These are phyloP conservation scores for Epichloe baconii DNA, from an alignment of 2,329 filamentous ascomycete species.

Conservation along the genomic window DNA sequence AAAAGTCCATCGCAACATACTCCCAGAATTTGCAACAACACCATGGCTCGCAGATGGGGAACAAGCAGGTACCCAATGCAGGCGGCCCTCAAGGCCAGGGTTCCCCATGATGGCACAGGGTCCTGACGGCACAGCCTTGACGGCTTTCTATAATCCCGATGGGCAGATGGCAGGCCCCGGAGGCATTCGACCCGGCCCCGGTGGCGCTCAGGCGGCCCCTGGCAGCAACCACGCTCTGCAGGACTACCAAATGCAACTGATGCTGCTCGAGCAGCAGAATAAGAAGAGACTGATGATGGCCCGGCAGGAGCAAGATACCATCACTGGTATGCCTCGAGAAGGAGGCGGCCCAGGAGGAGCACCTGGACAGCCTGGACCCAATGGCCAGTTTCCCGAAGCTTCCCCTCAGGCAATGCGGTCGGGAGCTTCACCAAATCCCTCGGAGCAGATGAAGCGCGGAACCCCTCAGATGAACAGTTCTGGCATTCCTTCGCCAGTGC, in stretches of 20 bases:
- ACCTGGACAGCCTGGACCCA: conserved; percentile 44
- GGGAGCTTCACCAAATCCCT: conserved; percentile 63
- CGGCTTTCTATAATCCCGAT: conserved; percentile 48
- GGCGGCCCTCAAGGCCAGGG: conserved; percentile 61
- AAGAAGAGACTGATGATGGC: conserved; percentile 80
- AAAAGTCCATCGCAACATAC: conserved; percentile 81
- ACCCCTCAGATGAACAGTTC: conserved; percentile 60
- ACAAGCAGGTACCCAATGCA: conserved; percentile 64
- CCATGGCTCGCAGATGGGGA: conserved; percentile 68
- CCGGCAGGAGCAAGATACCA: conserved; percentile 60
- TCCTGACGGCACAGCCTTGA: conserved; percentile 47
- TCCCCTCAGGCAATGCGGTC: conserved; percentile 56
- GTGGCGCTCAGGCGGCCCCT: conserved; percentile 32
- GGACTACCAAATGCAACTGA: conserved; percentile 82
- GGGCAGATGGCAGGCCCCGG: conserved; percentile 43
- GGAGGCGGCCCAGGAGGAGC: conserved; percentile 35
- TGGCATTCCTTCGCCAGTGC: conserved; percentile 57
- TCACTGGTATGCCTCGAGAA: conserved; percentile 34
- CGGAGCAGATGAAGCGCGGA: conserved; percentile 67
- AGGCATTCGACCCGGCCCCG: conserved; percentile 44
- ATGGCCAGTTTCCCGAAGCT: conserved; percentile 55
- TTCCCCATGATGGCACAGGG: conserved; percentile 69
- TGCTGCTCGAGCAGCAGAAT: conserved; percentile 77
- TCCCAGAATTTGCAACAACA: conserved; percentile 73
- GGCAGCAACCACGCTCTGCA: conserved; percentile 67